A percentile compares a stretch with the other conserved stretches of the same genome.
Conservation (phyloP, 192 early-diverging fungal genomes). For the Spizellomyces punctatus region DNA sequence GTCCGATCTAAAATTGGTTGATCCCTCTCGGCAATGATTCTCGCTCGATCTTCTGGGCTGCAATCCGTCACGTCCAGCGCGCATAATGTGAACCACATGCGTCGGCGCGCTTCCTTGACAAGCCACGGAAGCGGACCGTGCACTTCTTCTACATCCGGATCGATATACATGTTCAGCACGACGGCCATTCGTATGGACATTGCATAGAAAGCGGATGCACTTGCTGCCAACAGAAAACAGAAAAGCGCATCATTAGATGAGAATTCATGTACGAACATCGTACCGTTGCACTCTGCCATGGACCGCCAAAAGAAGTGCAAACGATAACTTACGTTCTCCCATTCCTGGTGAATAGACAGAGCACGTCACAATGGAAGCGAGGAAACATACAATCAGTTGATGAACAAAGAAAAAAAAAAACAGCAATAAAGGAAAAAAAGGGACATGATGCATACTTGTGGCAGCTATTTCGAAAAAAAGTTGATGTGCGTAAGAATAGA, state of each 20-base stretch:
- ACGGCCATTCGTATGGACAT: slow-evolving; percentile 40
- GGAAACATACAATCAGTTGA: no score
- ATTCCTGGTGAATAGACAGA: no score
- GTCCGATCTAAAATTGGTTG: slow-evolving; percentile 23
- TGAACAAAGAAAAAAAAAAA: no score
- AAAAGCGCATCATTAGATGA: not conserved
- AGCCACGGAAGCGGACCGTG: slow-evolving; percentile 36
- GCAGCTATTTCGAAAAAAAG: no score
- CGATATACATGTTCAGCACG: slow-evolving; percentile 34
- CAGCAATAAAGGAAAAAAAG: no score
- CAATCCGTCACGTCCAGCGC: slow-evolving; percentile 17
- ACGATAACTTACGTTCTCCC: not conserved
- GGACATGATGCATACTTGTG: no score
- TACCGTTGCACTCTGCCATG: not conserved
- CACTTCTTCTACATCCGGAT: slow-evolving; percentile 44
- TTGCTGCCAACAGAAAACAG: not conserved
- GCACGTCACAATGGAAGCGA: no score
- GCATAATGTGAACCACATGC: slow-evolving; percentile 48
- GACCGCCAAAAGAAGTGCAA: not conserved
- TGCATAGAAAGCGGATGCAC: not conserved
- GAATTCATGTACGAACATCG: not conserved
- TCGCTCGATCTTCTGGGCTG: not conserved
- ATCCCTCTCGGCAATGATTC: slow-evolving; percentile 15
- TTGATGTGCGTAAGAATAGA: no score
- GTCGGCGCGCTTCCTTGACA: slow-evolving; percentile 41